Evolutionary conservation across 169 alveolate species (phyloP).

Genomic region (Plasmodium vivax): DNA sequence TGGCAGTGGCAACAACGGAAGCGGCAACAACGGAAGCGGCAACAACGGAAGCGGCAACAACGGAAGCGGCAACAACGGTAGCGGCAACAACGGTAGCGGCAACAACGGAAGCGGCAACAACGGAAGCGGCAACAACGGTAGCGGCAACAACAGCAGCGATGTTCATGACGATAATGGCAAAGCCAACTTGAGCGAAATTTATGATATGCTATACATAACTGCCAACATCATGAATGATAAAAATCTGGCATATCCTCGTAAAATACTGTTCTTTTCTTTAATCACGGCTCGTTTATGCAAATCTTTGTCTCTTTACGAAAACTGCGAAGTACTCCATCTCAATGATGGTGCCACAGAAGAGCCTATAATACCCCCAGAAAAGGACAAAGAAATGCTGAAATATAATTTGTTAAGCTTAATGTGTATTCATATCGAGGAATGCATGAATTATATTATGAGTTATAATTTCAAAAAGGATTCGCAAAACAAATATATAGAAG

Average conservation of each 20-base stretch:
- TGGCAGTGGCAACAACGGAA: no score
- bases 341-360: not conserved
- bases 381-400: not conserved
- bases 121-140: no score
- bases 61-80: no score
- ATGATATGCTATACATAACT: conserved; percentile 2
- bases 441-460: conserved; percentile 44
- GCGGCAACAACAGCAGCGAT: not conserved
- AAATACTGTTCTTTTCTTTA: conserved; percentile 35
- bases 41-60: no score
- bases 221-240: not conserved
- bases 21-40: no score
- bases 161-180: not conserved
- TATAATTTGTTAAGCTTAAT: conserved; percentile 11
- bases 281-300: conserved; percentile 27
- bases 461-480: not conserved
- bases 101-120: no score
- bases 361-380: not conserved
- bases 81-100: no score
- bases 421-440: conserved; percentile 7
- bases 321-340: not conserved
- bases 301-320: not conserved
- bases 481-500: not conserved
- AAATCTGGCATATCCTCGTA: not conserved
- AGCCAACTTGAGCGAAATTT: conserved; percentile 7